These are phyloP conservation scores for Filosporella fistucella DNA, from an alignment of 495 filamentous ascomycete species.

Conservation along the genomic window DNA sequence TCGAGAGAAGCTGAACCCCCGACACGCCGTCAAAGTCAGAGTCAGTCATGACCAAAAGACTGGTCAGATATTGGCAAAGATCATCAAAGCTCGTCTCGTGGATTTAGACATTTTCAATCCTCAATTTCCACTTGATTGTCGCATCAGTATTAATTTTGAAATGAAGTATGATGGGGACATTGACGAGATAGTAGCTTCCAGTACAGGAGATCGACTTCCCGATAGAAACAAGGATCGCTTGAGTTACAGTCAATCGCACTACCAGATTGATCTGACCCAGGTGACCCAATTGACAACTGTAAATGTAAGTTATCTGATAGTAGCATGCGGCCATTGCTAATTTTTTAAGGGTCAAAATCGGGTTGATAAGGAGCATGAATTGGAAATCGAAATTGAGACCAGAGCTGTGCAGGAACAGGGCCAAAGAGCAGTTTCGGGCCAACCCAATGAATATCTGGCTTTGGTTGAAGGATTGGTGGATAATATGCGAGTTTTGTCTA, in stretches of 20 bases:
- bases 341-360: slow-evolving; percentile 8
- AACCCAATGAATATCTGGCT: slow-evolving; percentile 66
- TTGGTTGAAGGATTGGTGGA: slow-evolving; percentile 79
- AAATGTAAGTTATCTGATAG: slow-evolving; percentile 43
- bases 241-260: slow-evolving; percentile 79
- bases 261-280: slow-evolving; percentile 87
- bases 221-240: slow-evolving; percentile 82
- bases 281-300: slow-evolving; percentile 48
- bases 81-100: slow-evolving; percentile 82
- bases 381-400: slow-evolving; percentile 78
- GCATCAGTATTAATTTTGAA: slow-evolving; percentile 87
- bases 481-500: slow-evolving; percentile 49
- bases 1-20: slow-evolving; percentile 44
- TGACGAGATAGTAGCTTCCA: slow-evolving; percentile 35
- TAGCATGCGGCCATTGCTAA: slow-evolving; percentile 1
- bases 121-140: slow-evolving; percentile 68
- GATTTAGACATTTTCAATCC: slow-evolving; percentile 80
- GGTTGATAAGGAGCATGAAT: slow-evolving; percentile 71
- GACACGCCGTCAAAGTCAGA: slow-evolving; percentile 64
- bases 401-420: slow-evolving; percentile 67
- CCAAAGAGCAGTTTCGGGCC: slow-evolving; percentile 44
- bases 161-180: slow-evolving; percentile 74
- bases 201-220: slow-evolving; percentile 24
- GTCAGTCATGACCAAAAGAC: slow-evolving; percentile 74
- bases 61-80: slow-evolving; percentile 68